phyloP scores from a whole-genome alignment of 106 monocot species.

The Dendrobium officinale region DNA sequence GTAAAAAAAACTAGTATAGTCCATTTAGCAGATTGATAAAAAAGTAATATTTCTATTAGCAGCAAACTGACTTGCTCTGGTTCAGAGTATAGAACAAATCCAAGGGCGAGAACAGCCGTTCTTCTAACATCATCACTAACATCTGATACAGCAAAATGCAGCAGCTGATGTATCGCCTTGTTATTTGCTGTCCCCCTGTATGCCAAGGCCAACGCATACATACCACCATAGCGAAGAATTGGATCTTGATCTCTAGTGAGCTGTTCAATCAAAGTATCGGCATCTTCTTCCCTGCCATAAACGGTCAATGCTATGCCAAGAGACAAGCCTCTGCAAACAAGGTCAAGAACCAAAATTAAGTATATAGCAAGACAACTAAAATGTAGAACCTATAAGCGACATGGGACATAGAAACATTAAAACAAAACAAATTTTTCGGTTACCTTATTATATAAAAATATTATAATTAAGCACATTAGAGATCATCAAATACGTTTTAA shows the following conservation, averaged over 20 bases:
- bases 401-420: too few relatives aligned
- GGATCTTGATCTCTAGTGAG: constrained; percentile 99
- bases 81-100: constrained; percentile 89
- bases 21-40: background rate
- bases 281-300: constrained; percentile 97
- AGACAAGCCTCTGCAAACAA: constrained; percentile 47
- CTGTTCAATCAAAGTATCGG: constrained; percentile 94
- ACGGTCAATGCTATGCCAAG: constrained; percentile 93
- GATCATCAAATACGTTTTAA: background rate
- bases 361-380: background rate
- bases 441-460: background rate
- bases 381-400: background rate
- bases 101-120: constrained; percentile 94
- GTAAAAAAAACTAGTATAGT: background rate
- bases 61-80: constrained; percentile 77
- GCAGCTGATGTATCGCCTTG: constrained; percentile 95
- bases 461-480: background rate
- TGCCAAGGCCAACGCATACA: constrained; percentile 94
- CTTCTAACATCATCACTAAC: constrained; percentile 99
- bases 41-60: background rate
- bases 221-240: constrained; percentile 97
- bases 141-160: constrained; percentile 99
- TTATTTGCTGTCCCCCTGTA: constrained; percentile 97
- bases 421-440: background rate
- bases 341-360: background rate